Evolutionary conservation across 306 rosid genomes (phyloP), one percentile per base, ranked within the genome.

Genomic region (Cucumis cinereus): DNA sequence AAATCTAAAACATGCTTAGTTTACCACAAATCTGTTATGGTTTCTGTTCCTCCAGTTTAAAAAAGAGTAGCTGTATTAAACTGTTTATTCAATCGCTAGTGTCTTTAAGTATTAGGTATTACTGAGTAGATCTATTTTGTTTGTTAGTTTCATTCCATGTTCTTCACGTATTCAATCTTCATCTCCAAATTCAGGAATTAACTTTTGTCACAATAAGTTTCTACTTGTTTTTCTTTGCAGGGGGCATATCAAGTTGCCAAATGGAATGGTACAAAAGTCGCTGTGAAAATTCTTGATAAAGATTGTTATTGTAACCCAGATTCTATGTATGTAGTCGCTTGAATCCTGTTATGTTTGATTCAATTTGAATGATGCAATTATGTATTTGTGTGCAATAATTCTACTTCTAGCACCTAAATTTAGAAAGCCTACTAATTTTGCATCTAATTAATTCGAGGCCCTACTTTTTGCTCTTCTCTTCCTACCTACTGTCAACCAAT

Each of bases 191-290:
- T 64, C 22, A 36, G 50, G 28, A 14, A 64, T 19, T 19, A 36
- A 8, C 1, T 64, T 64, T 47, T 23, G 8, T 35, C 3, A 16
- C 43, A 15, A 49, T 47, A 49, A 49, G 24, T 71, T 71, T 6
- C 47, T 24, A 74, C 26, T 47, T 6, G 8, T 36, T 5, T 76
- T 61, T 30, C 33, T 78, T 22, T 38, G 62, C 84, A 94, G 99
- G 99, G 99, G 77, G 41, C 86, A 36, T 95, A 92, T 82, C 98
- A 92, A 90, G 97, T 95, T 82, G 99, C 99, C 24, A 92, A 95
- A 81, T 95, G 99, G 99, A 95, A 95, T 81, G 99, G 99, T 79
- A 95, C 99, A 69, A 95, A 92, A 88, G 99, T 95, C 73, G 71
- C 97, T 11, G 96, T 92, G 67, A 95, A 95, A 87, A 95, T 95